Base-by-base conservation (phyloP, 2,329 filamentous ascomycete species). In the Triangularia setosa region DNA sequence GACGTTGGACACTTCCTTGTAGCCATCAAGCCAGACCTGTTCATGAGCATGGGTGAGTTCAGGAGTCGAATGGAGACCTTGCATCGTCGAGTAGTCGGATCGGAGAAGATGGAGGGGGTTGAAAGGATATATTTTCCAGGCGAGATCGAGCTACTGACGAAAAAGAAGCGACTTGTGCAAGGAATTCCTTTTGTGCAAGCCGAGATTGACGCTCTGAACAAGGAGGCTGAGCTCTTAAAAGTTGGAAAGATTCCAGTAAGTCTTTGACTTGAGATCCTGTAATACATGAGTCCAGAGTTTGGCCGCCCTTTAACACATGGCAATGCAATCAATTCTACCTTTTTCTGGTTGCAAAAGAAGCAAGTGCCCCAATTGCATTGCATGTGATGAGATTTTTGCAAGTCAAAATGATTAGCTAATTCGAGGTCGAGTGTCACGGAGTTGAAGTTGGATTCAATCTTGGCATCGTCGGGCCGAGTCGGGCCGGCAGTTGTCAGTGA, bases 1-100 rank as follows among this genome's bases (percentile, higher is more conserved):
- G 87, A 92, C 70, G 90, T 92, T 0, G 90, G 90, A 0, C 90
- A 93, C 73, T 92, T 92, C 67, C 73, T 93, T 1, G 78, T 92
- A 1, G 89, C 85, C 18, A 84, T 93, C 69, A 91, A 90, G 72
- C 90, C 90, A 0, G 89, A 93, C 70, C 77, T 93, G 21, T 93
- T 93, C 67, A 86, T 93, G 83, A 81, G 80, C 60, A 67, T 89
- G 65, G 86, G 89, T 0, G 88, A 91, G 52, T 93, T 93, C 72
- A 84, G 85, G 28, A 80, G 81, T 60, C 78, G 88, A 8, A 87
- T 88, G 80, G 78, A 82, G 60, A 79, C 83, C 30, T 72, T 87
- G 2, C 84, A 87, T 66, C 76, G 83, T 62, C 75, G 79, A 8
- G 83, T 87, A 0, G 79, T 84, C 0, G 81, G 79, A 0, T 81